Evolutionary conservation across 2,329 filamentous ascomycete species (phyloP).

Genomic region (Diplodia corticola): DNA sequence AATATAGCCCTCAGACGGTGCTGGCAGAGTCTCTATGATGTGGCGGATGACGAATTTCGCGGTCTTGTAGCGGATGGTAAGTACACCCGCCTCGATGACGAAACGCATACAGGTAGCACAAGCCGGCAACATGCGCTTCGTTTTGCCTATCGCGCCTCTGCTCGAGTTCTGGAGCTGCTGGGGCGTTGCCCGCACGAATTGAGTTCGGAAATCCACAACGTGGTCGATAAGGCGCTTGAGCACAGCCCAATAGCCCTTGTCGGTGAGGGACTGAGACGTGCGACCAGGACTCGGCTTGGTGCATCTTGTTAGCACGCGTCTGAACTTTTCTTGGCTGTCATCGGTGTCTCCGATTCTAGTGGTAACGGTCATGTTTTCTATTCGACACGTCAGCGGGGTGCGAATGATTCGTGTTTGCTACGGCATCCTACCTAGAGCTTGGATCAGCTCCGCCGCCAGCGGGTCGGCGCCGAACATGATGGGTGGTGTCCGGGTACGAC

Average conservation of each 20-base stretch:
- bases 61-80: conserved; percentile 72
- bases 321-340: background rate
- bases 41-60: conserved; percentile 78
- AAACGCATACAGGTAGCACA: conserved; percentile 72
- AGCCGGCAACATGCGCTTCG: conserved; percentile 59
- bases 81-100: conserved; percentile 67
- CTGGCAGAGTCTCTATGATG: conserved; percentile 72
- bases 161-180: background rate
- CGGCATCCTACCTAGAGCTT: background rate
- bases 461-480: background rate
- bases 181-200: background rate
- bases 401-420: background rate
- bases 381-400: background rate
- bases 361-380: background rate
- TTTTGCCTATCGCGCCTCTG: conserved; percentile 26
- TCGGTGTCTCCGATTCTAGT: background rate
- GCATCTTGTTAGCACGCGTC: background rate
- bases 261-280: too few relatives aligned
- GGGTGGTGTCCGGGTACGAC: background rate
- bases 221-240: background rate
- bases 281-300: too few relatives aligned
- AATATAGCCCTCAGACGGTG: conserved; percentile 62
- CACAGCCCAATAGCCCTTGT: too few relatives aligned
- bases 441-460: background rate
- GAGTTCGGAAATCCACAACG: background rate